phyloP scores from a whole-genome alignment of 2,329 filamentous ascomycete species.

The Teratosphaeria destructans region DNA sequence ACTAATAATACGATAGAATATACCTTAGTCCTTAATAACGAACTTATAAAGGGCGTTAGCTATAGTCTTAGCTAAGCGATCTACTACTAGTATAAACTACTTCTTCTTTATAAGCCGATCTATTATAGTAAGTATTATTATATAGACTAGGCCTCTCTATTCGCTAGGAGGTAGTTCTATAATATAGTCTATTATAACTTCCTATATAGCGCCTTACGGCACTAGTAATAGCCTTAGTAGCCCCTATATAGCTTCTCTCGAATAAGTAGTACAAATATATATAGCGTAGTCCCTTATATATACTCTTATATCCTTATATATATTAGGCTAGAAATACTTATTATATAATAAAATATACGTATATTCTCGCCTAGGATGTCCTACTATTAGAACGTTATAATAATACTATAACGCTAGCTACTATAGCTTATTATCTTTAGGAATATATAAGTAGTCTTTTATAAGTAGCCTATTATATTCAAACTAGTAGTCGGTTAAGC shows the following conservation, averaged over 20 bases:
- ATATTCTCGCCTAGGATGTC: background rate
- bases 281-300: background rate
- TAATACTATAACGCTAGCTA: no score
- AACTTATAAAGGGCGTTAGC: background rate
- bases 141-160: background rate
- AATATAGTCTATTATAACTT: background rate
- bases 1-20: constrained; percentile 11
- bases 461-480: no score
- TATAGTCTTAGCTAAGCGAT: background rate
- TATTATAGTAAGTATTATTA: background rate
- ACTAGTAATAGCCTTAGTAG: no score
- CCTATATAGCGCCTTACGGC: background rate
- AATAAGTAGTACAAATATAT: no score
- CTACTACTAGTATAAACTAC: background rate
- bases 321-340: background rate
- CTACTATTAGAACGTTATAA: no score
- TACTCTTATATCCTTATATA: background rate
- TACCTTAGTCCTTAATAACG: background rate
- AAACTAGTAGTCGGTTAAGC: no score
- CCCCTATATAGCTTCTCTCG: no score
- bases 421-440: no score
- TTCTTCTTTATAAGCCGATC: background rate
- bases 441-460: no score
- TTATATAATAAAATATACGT: background rate
- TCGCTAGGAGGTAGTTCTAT: no score